A percentile compares a stretch with the other conserved stretches of the same genome.
Conservation (phyloP, 208 protist genomes). For the Leishmania braziliensis region DNA sequence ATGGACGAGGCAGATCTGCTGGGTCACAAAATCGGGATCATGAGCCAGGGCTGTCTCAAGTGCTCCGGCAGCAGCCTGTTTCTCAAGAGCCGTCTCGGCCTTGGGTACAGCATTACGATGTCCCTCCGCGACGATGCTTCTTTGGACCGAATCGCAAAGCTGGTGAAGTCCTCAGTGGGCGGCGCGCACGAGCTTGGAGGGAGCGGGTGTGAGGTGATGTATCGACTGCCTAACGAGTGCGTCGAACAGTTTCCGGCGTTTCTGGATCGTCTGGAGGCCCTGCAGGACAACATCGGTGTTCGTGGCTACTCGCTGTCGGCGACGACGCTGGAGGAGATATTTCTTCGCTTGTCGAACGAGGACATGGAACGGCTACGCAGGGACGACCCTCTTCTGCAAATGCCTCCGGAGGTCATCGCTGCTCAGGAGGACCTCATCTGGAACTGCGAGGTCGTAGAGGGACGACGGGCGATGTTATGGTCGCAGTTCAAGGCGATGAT, state of each 20-base stretch:
- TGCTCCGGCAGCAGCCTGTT: conserved; percentile 59
- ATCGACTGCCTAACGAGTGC: conserved; percentile 43
- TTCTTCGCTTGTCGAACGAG: conserved; percentile 56
- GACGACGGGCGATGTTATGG: conserved; percentile 13
- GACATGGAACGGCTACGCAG: conserved; percentile 22
- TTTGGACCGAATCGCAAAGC: conserved; percentile 25
- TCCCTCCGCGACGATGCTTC: conserved; percentile 17
- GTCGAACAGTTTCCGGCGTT: conserved; percentile 43
- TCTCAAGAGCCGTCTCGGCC: conserved; percentile 47
- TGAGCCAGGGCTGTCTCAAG: conserved; percentile 65
- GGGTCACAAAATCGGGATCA: conserved; percentile 92
- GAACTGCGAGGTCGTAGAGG: conserved; percentile 20
- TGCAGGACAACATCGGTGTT: conserved; percentile 33
- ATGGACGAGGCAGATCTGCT: conserved; percentile 98
- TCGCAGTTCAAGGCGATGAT: conserved; percentile 68
- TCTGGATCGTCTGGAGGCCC: conserved; percentile 42
- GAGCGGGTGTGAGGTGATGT: conserved; percentile 33
- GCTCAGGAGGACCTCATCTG: conserved; percentile 21
- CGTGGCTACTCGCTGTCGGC: conserved; percentile 54
- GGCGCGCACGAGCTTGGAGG: conserved; percentile 15
- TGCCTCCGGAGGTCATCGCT: background rate
- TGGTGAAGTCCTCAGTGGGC: conserved; percentile 32
- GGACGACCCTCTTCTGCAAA: conserved; percentile 15
- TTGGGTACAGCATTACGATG: conserved; percentile 59
- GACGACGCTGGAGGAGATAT: conserved; percentile 82